These are phyloP conservation scores for Eleusine coracana DNA, from an alignment of 176 grass and related monocot genomes.

Conservation along the genomic window DNA sequence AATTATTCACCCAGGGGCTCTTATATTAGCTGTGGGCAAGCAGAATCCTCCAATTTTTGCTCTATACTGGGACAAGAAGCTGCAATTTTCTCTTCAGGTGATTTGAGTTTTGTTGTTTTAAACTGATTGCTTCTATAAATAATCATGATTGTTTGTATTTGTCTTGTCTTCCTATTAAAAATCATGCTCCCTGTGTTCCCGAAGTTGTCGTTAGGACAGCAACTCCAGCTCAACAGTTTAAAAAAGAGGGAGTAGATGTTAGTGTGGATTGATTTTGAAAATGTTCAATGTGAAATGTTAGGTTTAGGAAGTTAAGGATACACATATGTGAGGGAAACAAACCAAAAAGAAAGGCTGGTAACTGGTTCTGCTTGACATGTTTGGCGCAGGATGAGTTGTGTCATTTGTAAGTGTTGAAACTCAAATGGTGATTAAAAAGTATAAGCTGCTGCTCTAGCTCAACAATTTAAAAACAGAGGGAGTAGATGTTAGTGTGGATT, in stretches of 20 bases:
- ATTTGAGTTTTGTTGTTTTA: slow-evolving; percentile 19
- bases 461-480: too few relatives aligned
- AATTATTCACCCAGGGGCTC: slow-evolving; percentile 90
- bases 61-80: slow-evolving; percentile 96
- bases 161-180: background rate
- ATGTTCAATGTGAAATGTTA: background rate
- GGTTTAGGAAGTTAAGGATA: slow-evolving; percentile 1
- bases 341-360: slow-evolving; percentile 2
- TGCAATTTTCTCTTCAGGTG: slow-evolving; percentile 98
- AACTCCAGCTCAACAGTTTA: too few relatives aligned
- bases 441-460: too few relatives aligned
- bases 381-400: background rate
- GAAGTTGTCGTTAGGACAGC: too few relatives aligned
- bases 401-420: background rate
- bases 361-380: background rate
- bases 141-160: background rate
- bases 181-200: background rate
- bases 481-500: slow-evolving; percentile 9
- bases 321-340: slow-evolving; percentile 28
- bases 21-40: slow-evolving; percentile 83
- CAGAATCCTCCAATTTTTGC: slow-evolving; percentile 76
- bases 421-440: background rate
- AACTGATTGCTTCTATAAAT: background rate
- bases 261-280: slow-evolving; percentile 3
- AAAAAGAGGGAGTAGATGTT: background rate